Conservation (phyloP, 2,329 filamentous ascomycete genomes). For the Aschersonia sp. region DNA sequence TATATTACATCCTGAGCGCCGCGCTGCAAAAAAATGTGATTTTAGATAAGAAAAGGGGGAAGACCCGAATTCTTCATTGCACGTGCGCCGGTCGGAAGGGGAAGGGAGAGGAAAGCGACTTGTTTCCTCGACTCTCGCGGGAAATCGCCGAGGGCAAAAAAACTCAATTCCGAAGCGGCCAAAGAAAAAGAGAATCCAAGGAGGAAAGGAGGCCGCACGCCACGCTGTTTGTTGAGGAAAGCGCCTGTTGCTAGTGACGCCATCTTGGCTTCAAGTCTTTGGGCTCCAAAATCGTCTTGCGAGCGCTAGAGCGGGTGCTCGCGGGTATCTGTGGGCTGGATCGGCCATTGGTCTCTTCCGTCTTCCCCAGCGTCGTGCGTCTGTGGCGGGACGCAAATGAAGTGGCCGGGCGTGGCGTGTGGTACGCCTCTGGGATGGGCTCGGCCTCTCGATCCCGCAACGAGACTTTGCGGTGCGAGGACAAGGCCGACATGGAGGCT, state of each 20-base stretch:
- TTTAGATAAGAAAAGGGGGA: too few relatives aligned
- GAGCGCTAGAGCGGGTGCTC: conserved; percentile 26
- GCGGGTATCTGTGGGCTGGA: conserved; percentile 29
- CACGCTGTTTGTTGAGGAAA: background rate
- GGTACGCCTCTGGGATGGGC: conserved; percentile 13
- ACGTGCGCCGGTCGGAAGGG: too few relatives aligned
- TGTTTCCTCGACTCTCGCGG: too few relatives aligned
- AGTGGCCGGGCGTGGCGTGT: conserved; percentile 34
- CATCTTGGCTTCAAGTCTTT: conserved; percentile 34
- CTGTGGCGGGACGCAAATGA: conserved; percentile 35
- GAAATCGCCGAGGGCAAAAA: too few relatives aligned
- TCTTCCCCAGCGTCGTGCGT: conserved; percentile 30
- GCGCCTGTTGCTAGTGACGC: conserved; percentile 18
- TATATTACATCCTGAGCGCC: too few relatives aligned
- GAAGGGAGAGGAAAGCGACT: too few relatives aligned
- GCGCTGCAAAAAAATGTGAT: too few relatives aligned
- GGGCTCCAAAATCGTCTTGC: conserved; percentile 17
- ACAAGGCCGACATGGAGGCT: conserved; percentile 26
- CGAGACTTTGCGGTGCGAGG: conserved; percentile 33
- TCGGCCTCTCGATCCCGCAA: conserved; percentile 29
- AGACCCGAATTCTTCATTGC: too few relatives aligned
- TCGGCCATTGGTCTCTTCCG: conserved; percentile 24
- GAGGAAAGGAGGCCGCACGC: too few relatives aligned
- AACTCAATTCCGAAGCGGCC: too few relatives aligned
- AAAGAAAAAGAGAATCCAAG: too few relatives aligned